phyloP scores from a whole-genome alignment of 1,284 basidiomycete genomes.

The Malassezia sp. region DNA sequence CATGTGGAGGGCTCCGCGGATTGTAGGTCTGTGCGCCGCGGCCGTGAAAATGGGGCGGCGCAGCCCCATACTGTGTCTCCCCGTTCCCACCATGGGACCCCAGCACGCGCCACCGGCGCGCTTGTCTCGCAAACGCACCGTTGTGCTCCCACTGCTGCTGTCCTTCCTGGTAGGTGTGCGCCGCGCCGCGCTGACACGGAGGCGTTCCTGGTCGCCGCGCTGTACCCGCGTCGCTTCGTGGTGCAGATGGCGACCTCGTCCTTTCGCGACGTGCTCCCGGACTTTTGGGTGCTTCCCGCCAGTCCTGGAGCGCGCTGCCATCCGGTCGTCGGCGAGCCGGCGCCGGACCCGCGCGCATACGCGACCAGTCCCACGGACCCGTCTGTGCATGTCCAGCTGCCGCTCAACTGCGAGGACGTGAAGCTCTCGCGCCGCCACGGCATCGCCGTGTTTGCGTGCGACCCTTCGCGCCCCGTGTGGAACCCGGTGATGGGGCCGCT shows the following conservation, averaged over 20 bases:
- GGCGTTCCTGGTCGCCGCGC: too few species aligned
- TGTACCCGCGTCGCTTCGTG: not conserved
- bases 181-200: too few species aligned
- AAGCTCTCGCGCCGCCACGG: not conserved
- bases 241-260: not conserved
- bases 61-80: too few species aligned
- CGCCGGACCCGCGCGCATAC: constrained; percentile 3
- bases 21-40: too few species aligned
- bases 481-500: constrained; percentile 15
- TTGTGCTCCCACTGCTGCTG: too few species aligned
- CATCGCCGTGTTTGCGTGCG: constrained; percentile 14
- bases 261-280: not conserved
- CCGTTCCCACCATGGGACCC: too few species aligned
- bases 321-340: not conserved
- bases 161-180: too few species aligned
- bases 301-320: constrained; percentile 1
- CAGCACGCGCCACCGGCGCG: too few species aligned
- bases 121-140: too few species aligned
- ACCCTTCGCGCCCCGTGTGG: constrained; percentile 15
- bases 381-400: not conserved
- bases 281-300: constrained; percentile 1
- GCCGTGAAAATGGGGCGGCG: too few species aligned
- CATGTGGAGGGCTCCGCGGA: too few species aligned
- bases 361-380: not conserved
- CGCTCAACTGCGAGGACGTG: constrained; percentile 14